phyloP scores from a whole-genome alignment of 805 yeast genomes.

The Cyberlindnera subsufficiens region DNA sequence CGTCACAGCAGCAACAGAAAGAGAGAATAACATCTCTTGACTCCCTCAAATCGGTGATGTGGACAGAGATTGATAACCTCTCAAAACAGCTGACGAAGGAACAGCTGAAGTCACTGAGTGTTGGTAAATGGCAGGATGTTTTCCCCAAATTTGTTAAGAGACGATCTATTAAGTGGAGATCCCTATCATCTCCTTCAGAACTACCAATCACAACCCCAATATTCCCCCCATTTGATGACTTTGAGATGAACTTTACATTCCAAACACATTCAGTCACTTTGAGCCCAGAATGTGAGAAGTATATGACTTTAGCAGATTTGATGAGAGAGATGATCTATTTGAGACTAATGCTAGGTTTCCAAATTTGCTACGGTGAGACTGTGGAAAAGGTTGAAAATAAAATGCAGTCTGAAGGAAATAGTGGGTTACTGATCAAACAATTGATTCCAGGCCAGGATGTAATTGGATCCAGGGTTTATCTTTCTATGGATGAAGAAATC shows the following conservation, averaged over 20 bases:
- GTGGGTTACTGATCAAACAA: conserved; percentile 49
- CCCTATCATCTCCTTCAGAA: conserved; percentile 89
- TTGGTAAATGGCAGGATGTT: conserved; percentile 88
- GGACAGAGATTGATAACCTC: conserved; percentile 73
- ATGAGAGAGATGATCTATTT: conserved; percentile 84
- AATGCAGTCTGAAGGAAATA: conserved; percentile 49
- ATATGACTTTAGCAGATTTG: conserved; percentile 51
- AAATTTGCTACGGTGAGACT: conserved; percentile 70
- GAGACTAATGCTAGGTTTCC: conserved; percentile 83
- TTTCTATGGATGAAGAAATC: conserved; percentile 76
- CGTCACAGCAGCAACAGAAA: conserved; percentile 6
- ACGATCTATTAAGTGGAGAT: conserved; percentile 82
- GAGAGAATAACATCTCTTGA: conserved; percentile 16
- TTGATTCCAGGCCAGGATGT: conserved; percentile 39
- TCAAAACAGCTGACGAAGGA: conserved; percentile 58
- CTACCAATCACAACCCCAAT: conserved; percentile 76
- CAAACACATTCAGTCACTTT: conserved; percentile 77
- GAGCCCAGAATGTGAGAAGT: conserved; percentile 48
- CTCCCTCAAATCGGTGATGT: conserved; percentile 24
- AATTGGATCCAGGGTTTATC: conserved; percentile 59
- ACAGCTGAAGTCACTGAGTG: conserved; percentile 49
- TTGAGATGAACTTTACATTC: conserved; percentile 67
- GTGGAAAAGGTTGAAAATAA: conserved; percentile 63
- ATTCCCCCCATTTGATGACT: conserved; percentile 67
- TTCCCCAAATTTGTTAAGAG: conserved; percentile 68